phyloP scores from a whole-genome alignment of 1,284 basidiomycete genomes.

The Apiotrichum akiyoshidainum region DNA sequence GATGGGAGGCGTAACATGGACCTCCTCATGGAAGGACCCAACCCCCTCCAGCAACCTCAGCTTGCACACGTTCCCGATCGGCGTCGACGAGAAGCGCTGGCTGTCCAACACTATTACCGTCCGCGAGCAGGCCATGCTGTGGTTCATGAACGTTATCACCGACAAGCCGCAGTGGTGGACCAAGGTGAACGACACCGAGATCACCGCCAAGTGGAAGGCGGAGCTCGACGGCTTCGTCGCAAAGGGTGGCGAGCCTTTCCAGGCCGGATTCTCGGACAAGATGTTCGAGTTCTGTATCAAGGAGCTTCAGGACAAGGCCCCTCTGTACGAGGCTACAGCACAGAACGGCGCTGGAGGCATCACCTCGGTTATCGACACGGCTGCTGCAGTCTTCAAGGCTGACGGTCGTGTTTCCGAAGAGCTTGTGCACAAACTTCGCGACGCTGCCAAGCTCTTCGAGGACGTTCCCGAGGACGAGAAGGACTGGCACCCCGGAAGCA shows the following conservation, averaged over 20 bases:
- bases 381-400: constrained; percentile 2
- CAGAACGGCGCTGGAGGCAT: neutral
- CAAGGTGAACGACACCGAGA: constrained; percentile 12
- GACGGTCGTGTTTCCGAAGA: neutral
- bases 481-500: constrained; percentile 19
- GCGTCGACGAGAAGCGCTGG: neutral
- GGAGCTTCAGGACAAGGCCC: constrained; percentile 18
- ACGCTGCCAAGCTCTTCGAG: constrained; percentile 7
- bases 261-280: constrained; percentile 8
- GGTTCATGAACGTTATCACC: constrained; percentile 12
- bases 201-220: constrained; percentile 14
- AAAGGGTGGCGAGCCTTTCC: too few species aligned
- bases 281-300: constrained; percentile 15
- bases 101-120: constrained; percentile 6
- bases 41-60: too few species aligned
- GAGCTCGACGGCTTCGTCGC: neutral
- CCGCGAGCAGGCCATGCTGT: constrained; percentile 17
- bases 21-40: too few species aligned
- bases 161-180: constrained; percentile 14
- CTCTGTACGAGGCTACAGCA: neutral
- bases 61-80: too few species aligned
- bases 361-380: constrained; percentile 7
- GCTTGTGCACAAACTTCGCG: neutral
- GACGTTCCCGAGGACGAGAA: constrained; percentile 8
- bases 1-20: too few species aligned